Evolutionary conservation across 768 basidiomycete species (phyloP).

Genomic region (Boletus sp.): DNA sequence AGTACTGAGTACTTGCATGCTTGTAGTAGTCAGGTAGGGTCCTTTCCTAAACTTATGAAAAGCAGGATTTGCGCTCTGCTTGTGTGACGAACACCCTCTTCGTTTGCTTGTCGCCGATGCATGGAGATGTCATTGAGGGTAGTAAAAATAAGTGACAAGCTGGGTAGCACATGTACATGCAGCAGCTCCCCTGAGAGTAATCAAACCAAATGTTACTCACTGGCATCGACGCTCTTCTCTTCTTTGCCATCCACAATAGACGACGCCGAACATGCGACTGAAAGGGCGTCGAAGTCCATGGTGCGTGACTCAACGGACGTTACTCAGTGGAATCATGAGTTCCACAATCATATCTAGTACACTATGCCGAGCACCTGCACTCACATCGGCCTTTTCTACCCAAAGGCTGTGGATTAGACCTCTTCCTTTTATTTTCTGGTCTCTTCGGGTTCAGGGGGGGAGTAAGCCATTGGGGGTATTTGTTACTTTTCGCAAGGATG

Average conservation of each 20-base stretch:
- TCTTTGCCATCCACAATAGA: no score
- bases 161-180: no score
- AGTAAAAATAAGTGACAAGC: no score
- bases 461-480: not conserved
- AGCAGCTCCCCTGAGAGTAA: not conserved
- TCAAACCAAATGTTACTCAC: not conserved
- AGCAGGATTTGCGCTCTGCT: conserved; percentile 37
- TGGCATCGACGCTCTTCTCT: not conserved
- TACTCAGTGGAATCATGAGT: not conserved
- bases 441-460: no score
- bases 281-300: no score
- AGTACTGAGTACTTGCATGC: conserved; percentile 16
- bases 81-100: not conserved
- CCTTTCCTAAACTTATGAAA: conserved; percentile 9
- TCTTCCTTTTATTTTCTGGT: not conserved
- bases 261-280: no score
- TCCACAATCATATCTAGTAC: no score
- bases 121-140: no score
- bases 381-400: no score
- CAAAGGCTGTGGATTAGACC: not conserved
- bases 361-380: not conserved
- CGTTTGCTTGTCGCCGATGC: no score
- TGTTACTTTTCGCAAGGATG: not conserved
- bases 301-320: not conserved
- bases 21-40: conserved; percentile 7